Conservation (phyloP, 1,284 basidiomycete genomes). For the Takashimella tepidaria region DNA sequence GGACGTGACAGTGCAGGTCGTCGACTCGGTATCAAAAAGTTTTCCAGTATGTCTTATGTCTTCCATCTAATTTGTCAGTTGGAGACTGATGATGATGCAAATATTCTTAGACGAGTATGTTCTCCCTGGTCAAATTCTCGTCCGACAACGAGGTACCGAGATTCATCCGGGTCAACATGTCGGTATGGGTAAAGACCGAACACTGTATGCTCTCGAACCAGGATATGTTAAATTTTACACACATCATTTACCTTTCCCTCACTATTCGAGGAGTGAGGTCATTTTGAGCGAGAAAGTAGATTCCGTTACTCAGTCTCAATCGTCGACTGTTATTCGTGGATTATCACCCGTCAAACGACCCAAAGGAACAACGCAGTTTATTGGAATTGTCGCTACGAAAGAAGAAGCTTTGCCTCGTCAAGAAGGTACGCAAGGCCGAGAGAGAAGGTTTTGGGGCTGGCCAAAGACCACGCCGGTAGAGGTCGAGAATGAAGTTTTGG, state of each 20-base stretch:
- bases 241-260: slow-evolving; percentile 40
- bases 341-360: slow-evolving; percentile 34
- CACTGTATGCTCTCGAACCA: slow-evolving; percentile 78
- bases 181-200: slow-evolving; percentile 84
- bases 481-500: background rate
- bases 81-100: background rate
- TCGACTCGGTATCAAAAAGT: slow-evolving; percentile 87
- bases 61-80: background rate
- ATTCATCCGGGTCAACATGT: slow-evolving; percentile 92
- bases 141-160: slow-evolving; percentile 80
- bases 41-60: slow-evolving; percentile 62
- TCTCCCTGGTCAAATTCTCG: slow-evolving; percentile 86
- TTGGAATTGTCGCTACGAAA: slow-evolving; percentile 72
- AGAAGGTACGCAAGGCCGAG: slow-evolving; percentile 57
- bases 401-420: slow-evolving; percentile 81
- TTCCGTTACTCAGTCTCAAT: slow-evolving; percentile 43
- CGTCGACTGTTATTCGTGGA: slow-evolving; percentile 46
- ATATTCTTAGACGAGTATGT: slow-evolving; percentile 67
- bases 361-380: slow-evolving; percentile 57
- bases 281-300: too few species aligned
- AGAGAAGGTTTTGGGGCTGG: slow-evolving; percentile 46
- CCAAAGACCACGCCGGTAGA: slow-evolving; percentile 20
- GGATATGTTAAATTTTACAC: slow-evolving; percentile 87
- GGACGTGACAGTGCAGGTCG: slow-evolving; percentile 85
- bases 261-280: slow-evolving; percentile 11